A percentile compares a stretch with the other conserved stretches of the same genome.
Conservation (phyloP, 495 filamentous ascomycete species). For the Cudoniella acicularis region DNA sequence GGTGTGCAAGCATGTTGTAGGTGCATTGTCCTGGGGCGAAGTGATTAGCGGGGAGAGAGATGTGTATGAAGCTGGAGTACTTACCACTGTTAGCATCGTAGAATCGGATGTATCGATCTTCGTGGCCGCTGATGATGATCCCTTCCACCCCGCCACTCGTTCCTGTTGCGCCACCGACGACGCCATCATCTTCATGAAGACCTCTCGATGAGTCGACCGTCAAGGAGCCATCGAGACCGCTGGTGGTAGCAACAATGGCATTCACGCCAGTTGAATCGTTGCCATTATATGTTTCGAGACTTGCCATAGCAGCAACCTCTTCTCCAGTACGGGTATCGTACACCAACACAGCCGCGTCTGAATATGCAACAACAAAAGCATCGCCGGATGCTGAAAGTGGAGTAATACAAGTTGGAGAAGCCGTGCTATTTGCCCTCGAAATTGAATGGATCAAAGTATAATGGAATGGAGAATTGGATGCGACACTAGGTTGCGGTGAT, state of each 20-base stretch:
- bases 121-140: conserved; percentile 89
- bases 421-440: conserved; percentile 58
- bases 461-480: conserved; percentile 55
- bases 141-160: conserved; percentile 82
- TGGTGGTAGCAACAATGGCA: conserved; percentile 81
- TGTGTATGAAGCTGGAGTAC: conserved; percentile 43
- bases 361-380: conserved; percentile 88
- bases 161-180: conserved; percentile 77
- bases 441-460: conserved; percentile 80
- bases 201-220: conserved; percentile 61
- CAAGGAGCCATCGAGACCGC: conserved; percentile 67
- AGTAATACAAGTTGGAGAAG: conserved; percentile 87
- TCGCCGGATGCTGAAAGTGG: conserved; percentile 83
- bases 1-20: conserved; percentile 96
- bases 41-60: background rate
- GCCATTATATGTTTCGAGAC: conserved; percentile 86
- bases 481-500: conserved; percentile 83
- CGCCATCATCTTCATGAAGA: conserved; percentile 59
- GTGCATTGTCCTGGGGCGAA: conserved; percentile 68
- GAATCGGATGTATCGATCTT: conserved; percentile 92
- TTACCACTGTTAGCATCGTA: conserved; percentile 98
- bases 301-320: conserved; percentile 87
- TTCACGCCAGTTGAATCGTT: conserved; percentile 82
- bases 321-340: conserved; percentile 91
- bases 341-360: conserved; percentile 83